These are phyloP conservation scores for Talaromyces sp. DNA, from an alignment of 2,329 filamentous ascomycete genomes.

Conservation along the genomic window DNA sequence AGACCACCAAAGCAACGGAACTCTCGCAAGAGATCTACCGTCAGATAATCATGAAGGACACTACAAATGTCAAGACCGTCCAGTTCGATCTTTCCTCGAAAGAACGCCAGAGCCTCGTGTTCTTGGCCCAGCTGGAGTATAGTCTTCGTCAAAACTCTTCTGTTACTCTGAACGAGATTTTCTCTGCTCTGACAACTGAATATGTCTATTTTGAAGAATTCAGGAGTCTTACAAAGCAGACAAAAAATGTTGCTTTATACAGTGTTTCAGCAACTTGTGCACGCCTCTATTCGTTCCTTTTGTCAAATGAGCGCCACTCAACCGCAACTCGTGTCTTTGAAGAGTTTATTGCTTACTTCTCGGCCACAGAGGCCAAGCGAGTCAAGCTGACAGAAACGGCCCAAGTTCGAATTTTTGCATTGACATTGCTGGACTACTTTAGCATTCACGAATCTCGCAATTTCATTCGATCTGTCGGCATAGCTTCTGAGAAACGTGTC, in stretches of 20 bases:
- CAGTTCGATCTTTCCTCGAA: conserved; percentile 30
- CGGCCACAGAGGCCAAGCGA: conserved; percentile 25
- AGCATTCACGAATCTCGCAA: conserved; percentile 27
- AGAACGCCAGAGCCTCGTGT: conserved; percentile 34
- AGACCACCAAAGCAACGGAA: conserved; percentile 27
- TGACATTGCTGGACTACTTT: conserved; percentile 29
- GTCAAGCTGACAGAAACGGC: conserved; percentile 21
- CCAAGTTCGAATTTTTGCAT: conserved; percentile 27
- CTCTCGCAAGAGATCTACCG: conserved; percentile 34
- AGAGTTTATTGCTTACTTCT: conserved; percentile 28
- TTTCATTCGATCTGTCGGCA: conserved; percentile 33
- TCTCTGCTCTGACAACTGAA: conserved; percentile 41
- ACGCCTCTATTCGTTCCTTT: conserved; percentile 30
- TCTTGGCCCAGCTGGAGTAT: conserved; percentile 44
- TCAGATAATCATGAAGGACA: conserved; percentile 35
- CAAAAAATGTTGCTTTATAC: conserved; percentile 33
- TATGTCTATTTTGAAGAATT: conserved; percentile 37
- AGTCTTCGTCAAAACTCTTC: conserved; percentile 24
- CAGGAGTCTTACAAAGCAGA: conserved; percentile 26
- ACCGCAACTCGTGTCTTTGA: conserved; percentile 23
- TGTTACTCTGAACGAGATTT: conserved; percentile 36
- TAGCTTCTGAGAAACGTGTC: conserved; percentile 25
- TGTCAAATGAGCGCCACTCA: conserved; percentile 18
- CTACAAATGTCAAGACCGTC: conserved; percentile 17
- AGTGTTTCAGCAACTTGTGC: conserved; percentile 29